Evolutionary conservation across 1,139 yeast species (phyloP).

Genomic region (Williopsis jadinii): DNA sequence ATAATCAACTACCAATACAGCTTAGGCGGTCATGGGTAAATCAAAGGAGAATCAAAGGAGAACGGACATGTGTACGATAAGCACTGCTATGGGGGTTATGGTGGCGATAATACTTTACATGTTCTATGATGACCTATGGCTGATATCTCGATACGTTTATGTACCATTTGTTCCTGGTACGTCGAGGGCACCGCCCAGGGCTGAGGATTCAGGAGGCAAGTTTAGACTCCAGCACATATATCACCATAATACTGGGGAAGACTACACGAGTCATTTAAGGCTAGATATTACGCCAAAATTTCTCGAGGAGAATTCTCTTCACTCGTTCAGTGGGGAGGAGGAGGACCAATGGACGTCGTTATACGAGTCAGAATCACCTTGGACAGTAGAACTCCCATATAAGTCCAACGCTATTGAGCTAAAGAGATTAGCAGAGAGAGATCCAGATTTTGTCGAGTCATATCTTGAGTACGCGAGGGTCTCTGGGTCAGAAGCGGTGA

Average conservation of each 20-base stretch:
- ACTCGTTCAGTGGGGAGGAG: constrained; percentile 3
- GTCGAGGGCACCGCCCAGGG: too few relatives aligned
- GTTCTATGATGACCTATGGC: too few relatives aligned
- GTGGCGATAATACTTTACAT: too few relatives aligned
- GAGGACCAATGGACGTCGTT: constrained; percentile 35
- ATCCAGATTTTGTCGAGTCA: constrained; percentile 59
- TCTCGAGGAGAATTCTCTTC: constrained; percentile 22
- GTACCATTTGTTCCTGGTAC: too few relatives aligned
- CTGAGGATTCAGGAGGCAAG: not conserved
- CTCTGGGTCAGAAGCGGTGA: constrained; percentile 37
- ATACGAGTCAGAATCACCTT: constrained; percentile 35
- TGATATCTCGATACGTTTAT: too few relatives aligned
- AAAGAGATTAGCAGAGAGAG: constrained; percentile 47
- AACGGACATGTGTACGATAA: too few relatives aligned
- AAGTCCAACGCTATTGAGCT: constrained; percentile 23
- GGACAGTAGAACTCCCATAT: constrained; percentile 32
- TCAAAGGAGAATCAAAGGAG: too few relatives aligned
- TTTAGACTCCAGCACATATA: constrained; percentile 35
- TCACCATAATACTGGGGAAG: constrained; percentile 43
- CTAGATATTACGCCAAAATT: constrained; percentile 41
- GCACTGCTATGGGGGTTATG: too few relatives aligned
- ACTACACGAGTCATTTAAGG: constrained; percentile 33
- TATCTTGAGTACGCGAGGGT: constrained; percentile 53
- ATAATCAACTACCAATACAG: too few relatives aligned
- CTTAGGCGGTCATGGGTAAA: too few relatives aligned